phyloP scores from a whole-genome alignment of 1,139 yeast species.

The Hemisphaericaspora lyxosophila region DNA sequence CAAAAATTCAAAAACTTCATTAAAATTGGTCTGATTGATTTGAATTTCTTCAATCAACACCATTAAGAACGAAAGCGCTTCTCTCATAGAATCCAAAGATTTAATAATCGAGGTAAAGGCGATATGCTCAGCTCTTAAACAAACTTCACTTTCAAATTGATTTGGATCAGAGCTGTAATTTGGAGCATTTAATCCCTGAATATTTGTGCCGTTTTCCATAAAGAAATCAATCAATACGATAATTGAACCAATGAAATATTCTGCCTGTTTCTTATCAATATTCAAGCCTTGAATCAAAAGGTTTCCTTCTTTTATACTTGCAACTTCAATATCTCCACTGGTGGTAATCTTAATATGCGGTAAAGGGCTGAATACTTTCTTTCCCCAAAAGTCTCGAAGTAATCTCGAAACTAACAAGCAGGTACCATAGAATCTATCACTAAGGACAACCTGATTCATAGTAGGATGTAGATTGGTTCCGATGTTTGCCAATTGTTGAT shows the following conservation, averaged over 20 bases:
- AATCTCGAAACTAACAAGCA: conserved; percentile 76
- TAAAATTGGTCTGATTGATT: conserved; percentile 41
- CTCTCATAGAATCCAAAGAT: conserved; percentile 77
- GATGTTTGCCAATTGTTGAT: conserved; percentile 11
- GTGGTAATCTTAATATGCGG: conserved; percentile 45
- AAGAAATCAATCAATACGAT: conserved; percentile 61
- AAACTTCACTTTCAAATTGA: conserved; percentile 58
- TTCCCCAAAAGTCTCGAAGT: conserved; percentile 76
- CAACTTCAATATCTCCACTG: conserved; percentile 36
- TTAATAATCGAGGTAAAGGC: conserved; percentile 80
- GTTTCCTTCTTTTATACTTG: conserved; percentile 48
- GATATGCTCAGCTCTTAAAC: conserved; percentile 88
- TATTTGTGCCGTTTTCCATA: conserved; percentile 55
- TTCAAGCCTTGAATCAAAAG: conserved; percentile 45
- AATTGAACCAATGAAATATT: conserved; percentile 66
- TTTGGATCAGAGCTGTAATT: conserved; percentile 48
- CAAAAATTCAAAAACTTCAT: conserved; percentile 70
- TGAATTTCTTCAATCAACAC: conserved; percentile 77
- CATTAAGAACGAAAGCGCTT: conserved; percentile 83
- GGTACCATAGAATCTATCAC: conserved; percentile 93
- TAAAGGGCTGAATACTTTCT: conserved; percentile 57
- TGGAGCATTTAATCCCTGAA: conserved; percentile 62
- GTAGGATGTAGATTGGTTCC: conserved; percentile 27
- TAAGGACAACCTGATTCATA: conserved; percentile 75
- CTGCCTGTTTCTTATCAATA: conserved; percentile 56